Conservation (phyloP, 1,284 basidiomycete species). For the Trametes polyzona region DNA sequence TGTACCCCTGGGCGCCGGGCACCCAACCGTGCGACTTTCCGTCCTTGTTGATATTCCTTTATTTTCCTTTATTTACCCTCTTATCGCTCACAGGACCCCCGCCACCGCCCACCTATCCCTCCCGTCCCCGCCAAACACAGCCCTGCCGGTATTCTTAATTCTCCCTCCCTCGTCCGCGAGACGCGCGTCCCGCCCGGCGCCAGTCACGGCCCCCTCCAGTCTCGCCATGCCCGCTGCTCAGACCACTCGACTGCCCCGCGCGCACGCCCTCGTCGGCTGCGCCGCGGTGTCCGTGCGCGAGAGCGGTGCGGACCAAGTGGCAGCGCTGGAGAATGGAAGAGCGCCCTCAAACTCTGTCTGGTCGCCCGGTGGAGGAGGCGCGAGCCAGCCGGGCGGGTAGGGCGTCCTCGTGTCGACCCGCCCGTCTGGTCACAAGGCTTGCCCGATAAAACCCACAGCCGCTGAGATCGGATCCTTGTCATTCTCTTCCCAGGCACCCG, state of each 20-base stretch:
- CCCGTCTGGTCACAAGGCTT: slow-evolving; percentile 30
- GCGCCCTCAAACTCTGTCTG: slow-evolving; percentile 24
- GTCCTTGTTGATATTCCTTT: slow-evolving; percentile 24
- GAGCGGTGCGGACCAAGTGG: slow-evolving; percentile 3
- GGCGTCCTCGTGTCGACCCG: slow-evolving; percentile 30
- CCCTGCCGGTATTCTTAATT: slow-evolving; percentile 17
- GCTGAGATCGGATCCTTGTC: slow-evolving; percentile 39
- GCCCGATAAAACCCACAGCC: slow-evolving; percentile 35
- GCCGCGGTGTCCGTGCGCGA: slow-evolving; percentile 11
- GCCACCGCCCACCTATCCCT: slow-evolving; percentile 13
- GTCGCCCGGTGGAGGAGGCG: slow-evolving; percentile 8
- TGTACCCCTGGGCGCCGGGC: slow-evolving; percentile 40
- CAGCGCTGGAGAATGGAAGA: slow-evolving; percentile 27
- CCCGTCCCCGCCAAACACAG: slow-evolving; percentile 18
- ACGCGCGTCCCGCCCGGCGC: neutral
- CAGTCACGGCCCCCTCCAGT: neutral
- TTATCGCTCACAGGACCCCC: slow-evolving; percentile 23
- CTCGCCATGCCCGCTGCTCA: neutral
- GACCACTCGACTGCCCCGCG: neutral
- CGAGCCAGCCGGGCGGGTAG: slow-evolving; percentile 15
- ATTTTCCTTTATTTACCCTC: slow-evolving; percentile 24
- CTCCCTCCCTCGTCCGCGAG: slow-evolving; percentile 13
- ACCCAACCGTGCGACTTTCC: slow-evolving; percentile 31
- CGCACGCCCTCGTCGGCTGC: neutral
- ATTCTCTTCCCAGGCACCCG: slow-evolving; percentile 35